Conservation (phyloP, 2,329 filamentous ascomycete genomes). For the Scedosporium apiospermum region DNA sequence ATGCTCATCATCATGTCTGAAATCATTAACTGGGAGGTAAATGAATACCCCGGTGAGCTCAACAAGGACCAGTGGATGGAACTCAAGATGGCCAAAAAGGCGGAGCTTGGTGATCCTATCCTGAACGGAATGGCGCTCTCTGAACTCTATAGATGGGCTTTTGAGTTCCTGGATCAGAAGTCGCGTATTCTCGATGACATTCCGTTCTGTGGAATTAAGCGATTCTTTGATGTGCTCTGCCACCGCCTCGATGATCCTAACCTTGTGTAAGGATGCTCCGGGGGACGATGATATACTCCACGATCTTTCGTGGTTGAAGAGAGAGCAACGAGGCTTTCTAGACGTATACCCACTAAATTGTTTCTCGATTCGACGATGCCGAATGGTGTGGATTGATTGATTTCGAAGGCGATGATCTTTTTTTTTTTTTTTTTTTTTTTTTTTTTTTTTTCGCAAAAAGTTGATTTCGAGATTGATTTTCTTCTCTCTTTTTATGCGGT, state of each 20-base stretch:
- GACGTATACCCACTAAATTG: too few relatives aligned
- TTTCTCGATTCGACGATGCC: too few relatives aligned
- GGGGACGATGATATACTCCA: not conserved
- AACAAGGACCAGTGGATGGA: not conserved
- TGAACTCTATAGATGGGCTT: not conserved
- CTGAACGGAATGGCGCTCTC: not conserved
- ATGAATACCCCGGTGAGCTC: not conserved
- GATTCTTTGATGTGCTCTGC: not conserved
- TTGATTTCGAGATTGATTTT: too few relatives aligned
- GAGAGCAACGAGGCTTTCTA: too few relatives aligned
- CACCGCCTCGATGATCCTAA: not conserved
- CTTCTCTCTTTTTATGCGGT: too few relatives aligned
- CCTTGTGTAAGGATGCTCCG: not conserved
- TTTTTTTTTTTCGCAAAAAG: too few relatives aligned
- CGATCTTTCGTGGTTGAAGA: too few relatives aligned
- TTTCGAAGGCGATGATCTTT: too few relatives aligned
- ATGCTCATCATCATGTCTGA: conserved; percentile 2
- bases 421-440: too few relatives aligned
- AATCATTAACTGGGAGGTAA: not conserved
- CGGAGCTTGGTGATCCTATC: not conserved
- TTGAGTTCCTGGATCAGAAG: not conserved
- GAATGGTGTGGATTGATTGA: too few relatives aligned
- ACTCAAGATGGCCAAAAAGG: not conserved
- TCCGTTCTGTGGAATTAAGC: not conserved
- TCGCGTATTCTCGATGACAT: not conserved